Evolutionary conservation across 495 filamentous ascomycete genomes (phyloP).

Genomic region (Apiosordaria backusii): DNA sequence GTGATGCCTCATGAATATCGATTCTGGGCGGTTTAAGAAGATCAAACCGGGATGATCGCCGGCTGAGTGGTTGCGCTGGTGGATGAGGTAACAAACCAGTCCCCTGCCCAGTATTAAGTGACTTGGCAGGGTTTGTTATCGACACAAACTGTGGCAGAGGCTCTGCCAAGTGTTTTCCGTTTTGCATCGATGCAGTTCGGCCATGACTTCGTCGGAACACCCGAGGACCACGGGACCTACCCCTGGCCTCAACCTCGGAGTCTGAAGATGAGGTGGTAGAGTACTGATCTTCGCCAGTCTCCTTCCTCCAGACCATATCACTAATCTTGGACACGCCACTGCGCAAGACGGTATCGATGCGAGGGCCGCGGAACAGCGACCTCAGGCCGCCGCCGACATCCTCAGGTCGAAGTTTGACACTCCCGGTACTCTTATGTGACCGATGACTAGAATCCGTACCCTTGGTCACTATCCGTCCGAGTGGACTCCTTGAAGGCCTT

Average conservation of each 20-base stretch:
- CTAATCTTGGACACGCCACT: constrained; percentile 48
- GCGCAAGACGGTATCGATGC: constrained; percentile 47
- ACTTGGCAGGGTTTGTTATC: constrained; percentile 19
- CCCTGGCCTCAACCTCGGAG: constrained; percentile 39
- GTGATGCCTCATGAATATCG: constrained; percentile 53
- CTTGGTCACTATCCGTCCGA: constrained; percentile 30
- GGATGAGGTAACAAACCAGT: constrained; percentile 17
- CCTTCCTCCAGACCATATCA: constrained; percentile 47
- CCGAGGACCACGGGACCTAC: constrained; percentile 31
- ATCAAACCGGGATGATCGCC: constrained; percentile 48
- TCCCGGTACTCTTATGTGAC: constrained; percentile 39
- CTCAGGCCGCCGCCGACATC: constrained; percentile 39
- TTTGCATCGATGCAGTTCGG: constrained; percentile 22
- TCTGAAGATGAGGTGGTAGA: constrained; percentile 39
- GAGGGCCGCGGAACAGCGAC: constrained; percentile 44
- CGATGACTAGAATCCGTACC: constrained; percentile 36
- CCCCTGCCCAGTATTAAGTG: constrained; percentile 12
- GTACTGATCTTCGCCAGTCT: constrained; percentile 27
- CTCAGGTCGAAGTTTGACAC: constrained; percentile 38
- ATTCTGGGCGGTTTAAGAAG: constrained; percentile 60
- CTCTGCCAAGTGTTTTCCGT: constrained; percentile 37
- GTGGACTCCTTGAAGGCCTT: constrained; percentile 38
- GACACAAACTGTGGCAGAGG: constrained; percentile 40
- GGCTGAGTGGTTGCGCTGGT: constrained; percentile 33
- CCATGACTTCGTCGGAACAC: constrained; percentile 6